Evolutionary conservation across 768 basidiomycete genomes (phyloP).

Genomic region (Lyophyllum decastes): DNA sequence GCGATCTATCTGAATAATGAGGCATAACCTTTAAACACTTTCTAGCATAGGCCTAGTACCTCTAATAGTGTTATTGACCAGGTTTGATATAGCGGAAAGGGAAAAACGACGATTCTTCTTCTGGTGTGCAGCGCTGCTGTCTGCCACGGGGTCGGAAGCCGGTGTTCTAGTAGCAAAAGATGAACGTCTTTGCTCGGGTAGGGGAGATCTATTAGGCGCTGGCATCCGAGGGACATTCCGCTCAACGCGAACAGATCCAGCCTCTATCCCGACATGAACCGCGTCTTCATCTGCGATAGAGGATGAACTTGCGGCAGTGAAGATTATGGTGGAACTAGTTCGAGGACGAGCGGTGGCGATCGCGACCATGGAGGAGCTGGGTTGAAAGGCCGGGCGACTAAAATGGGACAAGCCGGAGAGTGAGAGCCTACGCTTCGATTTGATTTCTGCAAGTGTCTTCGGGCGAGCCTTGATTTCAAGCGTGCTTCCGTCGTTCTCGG

Average conservation of each 20-base stretch:
- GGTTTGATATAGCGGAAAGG: slow-evolving; percentile 29
- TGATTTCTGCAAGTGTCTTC: slow-evolving; percentile 35
- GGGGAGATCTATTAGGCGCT: background rate
- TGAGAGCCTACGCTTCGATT: slow-evolving; percentile 37
- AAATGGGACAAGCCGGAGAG: slow-evolving; percentile 28
- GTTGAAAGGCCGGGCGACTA: slow-evolving; percentile 18
- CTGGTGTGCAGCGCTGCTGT: background rate
- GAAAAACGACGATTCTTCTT: slow-evolving; percentile 31
- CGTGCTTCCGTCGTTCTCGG: background rate
- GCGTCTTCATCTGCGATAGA: background rate
- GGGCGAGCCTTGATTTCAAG: slow-evolving; percentile 21
- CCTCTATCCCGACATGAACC: background rate
- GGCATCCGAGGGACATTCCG: background rate
- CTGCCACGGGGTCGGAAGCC: background rate
- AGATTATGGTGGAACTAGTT: slow-evolving; percentile 8
- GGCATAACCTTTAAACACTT: background rate
- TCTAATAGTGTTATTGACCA: slow-evolving; percentile 9
- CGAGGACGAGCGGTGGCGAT: slow-evolving; percentile 8
- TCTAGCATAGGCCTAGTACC: background rate
- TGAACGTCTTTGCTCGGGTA: background rate
- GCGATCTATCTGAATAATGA: background rate
- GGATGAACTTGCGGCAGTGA: background rate
- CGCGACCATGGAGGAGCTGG: slow-evolving; percentile 13
- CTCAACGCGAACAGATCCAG: background rate
- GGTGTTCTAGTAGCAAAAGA: background rate